Conservation (phyloP, 2,329 filamentous ascomycete species). For the Clonostachys byssicola region DNA sequence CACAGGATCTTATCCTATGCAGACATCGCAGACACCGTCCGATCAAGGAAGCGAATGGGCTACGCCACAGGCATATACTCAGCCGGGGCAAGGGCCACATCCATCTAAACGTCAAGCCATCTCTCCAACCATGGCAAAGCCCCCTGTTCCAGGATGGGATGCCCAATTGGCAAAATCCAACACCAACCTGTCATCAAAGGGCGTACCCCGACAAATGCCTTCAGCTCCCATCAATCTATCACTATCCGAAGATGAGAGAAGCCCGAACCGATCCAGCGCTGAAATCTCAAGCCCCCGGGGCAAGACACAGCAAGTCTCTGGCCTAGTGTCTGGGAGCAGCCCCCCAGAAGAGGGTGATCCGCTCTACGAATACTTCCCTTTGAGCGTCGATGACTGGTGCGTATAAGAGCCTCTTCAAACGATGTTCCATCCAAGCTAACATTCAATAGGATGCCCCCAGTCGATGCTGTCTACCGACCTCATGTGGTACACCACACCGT, state of each 20-base stretch:
- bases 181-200: background rate
- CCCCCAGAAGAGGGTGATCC: constrained; percentile 75
- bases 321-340: constrained; percentile 45
- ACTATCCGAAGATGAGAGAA: constrained; percentile 57
- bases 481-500: constrained; percentile 90
- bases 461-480: constrained; percentile 85
- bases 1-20: background rate
- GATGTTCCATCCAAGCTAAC: background rate
- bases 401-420: background rate
- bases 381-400: constrained; percentile 84
- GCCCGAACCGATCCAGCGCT: constrained; percentile 44
- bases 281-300: constrained; percentile 47
- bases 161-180: background rate
- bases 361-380: constrained; percentile 91
- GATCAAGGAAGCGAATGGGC: constrained; percentile 40
- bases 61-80: constrained; percentile 27
- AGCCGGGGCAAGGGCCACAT: constrained; percentile 34
- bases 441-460: constrained; percentile 66
- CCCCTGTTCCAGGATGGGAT: constrained; percentile 6
- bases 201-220: constrained; percentile 16
- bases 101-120: constrained; percentile 48
- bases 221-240: constrained; percentile 46
- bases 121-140: constrained; percentile 44
- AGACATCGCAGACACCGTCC: constrained; percentile 13
- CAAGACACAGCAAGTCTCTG: constrained; percentile 27